These are phyloP conservation scores for Bruguiera sexangula DNA, from an alignment of 345 rosid species.

Conservation along the genomic window DNA sequence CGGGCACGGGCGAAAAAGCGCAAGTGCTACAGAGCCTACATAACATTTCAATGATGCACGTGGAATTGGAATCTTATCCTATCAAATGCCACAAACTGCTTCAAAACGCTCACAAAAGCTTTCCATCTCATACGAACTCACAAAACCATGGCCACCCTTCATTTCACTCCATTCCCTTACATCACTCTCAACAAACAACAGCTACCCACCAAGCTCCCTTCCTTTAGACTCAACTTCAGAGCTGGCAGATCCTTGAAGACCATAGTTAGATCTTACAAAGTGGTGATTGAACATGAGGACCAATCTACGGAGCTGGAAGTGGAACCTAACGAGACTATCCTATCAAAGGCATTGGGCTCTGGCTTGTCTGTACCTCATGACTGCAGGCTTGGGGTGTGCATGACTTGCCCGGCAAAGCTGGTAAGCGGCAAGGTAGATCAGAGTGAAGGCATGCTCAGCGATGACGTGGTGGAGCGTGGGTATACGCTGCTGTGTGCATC, in stretches of 20 bases:
- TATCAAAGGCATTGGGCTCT: slow-evolving; percentile 72
- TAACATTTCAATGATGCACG: too few relatives aligned
- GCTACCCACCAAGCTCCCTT: slow-evolving; percentile 20
- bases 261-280: slow-evolving; percentile 52
- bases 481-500: slow-evolving; percentile 74
- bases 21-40: not conserved
- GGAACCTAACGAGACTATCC: slow-evolving; percentile 78
- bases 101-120: not conserved
- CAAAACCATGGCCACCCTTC: slow-evolving; percentile 55
- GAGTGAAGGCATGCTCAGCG: slow-evolving; percentile 96
- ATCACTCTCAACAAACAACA: slow-evolving; percentile 42
- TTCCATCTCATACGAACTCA: slow-evolving; percentile 7
- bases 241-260: slow-evolving; percentile 21
- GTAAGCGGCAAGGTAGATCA: slow-evolving; percentile 74
- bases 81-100: slow-evolving; percentile 29
- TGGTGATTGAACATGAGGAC: slow-evolving; percentile 72
- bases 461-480: slow-evolving; percentile 81
- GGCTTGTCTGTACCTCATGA: slow-evolving; percentile 81
- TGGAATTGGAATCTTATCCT: slow-evolving; percentile 32
- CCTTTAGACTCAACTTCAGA: slow-evolving; percentile 23
- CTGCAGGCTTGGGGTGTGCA: slow-evolving; percentile 95
- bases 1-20: too few relatives aligned
- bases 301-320: slow-evolving; percentile 70
- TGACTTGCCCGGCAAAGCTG: slow-evolving; percentile 93
- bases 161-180: slow-evolving; percentile 45